Conservation (phyloP, 2,329 filamentous ascomycete species). For the Ceratocystis cubensis region DNA sequence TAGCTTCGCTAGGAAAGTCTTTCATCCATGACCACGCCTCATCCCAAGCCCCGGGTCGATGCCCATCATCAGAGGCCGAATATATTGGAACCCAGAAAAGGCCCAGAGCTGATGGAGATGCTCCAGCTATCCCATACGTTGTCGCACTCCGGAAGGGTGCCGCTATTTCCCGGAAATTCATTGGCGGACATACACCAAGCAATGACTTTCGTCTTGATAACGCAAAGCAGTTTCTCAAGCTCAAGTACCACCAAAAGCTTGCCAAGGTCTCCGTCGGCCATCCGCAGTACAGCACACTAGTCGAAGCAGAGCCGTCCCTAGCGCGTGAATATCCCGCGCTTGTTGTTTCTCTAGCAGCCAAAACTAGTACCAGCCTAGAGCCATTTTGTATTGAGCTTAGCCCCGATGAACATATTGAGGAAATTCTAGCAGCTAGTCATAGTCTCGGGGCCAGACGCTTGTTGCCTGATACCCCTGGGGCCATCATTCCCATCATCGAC, state of each 20-base stretch:
- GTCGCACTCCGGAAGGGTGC: not conserved
- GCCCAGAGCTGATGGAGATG: not conserved
- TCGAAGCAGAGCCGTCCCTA: not conserved
- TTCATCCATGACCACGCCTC: not conserved
- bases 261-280: not conserved
- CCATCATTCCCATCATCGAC: not conserved
- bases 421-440: not conserved
- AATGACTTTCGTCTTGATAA: not conserved
- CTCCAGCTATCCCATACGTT: not conserved
- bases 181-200: not conserved
- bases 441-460: not conserved
- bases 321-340: not conserved
- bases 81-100: not conserved
- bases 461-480: not conserved
- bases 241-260: not conserved
- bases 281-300: not conserved
- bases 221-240: not conserved
- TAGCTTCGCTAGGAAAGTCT: not conserved
- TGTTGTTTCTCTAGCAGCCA: not conserved
- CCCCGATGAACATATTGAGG: not conserved
- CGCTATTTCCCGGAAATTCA: not conserved
- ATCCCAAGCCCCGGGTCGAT: not conserved
- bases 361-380: not conserved
- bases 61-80: not conserved
- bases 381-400: not conserved